A percentile compares a stretch with the other conserved stretches of the same genome.
Conservation (phyloP, 768 basidiomycete genomes). For the Melanogaster broomeanus region DNA sequence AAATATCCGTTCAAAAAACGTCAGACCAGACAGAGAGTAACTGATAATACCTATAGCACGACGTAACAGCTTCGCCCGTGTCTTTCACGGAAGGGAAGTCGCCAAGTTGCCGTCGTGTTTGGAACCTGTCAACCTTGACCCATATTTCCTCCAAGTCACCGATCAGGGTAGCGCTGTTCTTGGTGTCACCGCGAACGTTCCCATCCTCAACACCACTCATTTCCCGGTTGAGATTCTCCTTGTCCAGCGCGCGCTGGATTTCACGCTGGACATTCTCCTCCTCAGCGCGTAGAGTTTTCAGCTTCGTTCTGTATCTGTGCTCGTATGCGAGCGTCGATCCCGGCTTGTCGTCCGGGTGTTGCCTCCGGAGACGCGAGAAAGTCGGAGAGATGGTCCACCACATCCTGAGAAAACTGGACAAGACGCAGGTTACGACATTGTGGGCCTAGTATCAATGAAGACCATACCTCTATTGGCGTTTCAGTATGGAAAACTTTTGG, state of each 20-base stretch:
- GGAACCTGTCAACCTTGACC: slow-evolving; percentile 71
- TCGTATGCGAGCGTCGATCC: slow-evolving; percentile 73
- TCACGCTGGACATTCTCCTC: slow-evolving; percentile 69
- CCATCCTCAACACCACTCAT: slow-evolving; percentile 49
- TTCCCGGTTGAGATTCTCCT: slow-evolving; percentile 85
- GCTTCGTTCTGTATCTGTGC: slow-evolving; percentile 69
- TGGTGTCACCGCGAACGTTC: slow-evolving; percentile 43
- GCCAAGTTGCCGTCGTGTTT: slow-evolving; percentile 52
- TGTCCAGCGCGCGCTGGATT: slow-evolving; percentile 80
- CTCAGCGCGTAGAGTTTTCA: slow-evolving; percentile 63
- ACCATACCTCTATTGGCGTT: slow-evolving; percentile 52
- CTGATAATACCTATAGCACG: slow-evolving; percentile 67
- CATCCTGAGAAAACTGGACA: slow-evolving; percentile 77
- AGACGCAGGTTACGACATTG: slow-evolving; percentile 9
- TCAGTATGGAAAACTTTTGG: slow-evolving; percentile 61
- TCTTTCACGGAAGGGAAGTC: slow-evolving; percentile 59
- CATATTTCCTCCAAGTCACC: slow-evolving; percentile 78
- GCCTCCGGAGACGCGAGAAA: slow-evolving; percentile 57
- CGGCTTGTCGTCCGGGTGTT: slow-evolving; percentile 67
- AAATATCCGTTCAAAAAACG: slow-evolving; percentile 1
- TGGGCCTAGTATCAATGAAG: background rate
- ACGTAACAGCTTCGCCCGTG: slow-evolving; percentile 58
- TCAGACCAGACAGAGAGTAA: background rate
- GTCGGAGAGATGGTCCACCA: slow-evolving; percentile 79
- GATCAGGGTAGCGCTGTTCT: slow-evolving; percentile 61